Evolutionary conservation across 192 early-diverging fungal species (phyloP).

Genomic region (Bifiguratus adelaidae): DNA sequence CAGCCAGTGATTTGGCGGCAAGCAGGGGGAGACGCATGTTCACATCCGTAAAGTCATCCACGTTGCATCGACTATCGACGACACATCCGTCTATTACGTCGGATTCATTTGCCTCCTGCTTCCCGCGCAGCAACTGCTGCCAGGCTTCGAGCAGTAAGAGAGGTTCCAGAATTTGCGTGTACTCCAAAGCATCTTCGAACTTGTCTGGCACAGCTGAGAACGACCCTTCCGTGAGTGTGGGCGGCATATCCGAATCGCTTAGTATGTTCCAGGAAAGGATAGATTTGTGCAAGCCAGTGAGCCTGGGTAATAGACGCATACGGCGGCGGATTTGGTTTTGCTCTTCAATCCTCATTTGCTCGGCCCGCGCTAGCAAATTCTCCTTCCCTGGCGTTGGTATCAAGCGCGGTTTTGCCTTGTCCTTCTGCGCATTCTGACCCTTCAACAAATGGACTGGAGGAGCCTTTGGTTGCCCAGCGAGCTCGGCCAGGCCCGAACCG

Average conservation of each 20-base stretch:
- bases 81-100: constrained; percentile 28
- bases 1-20: constrained; percentile 26
- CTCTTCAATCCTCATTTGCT: constrained; percentile 20
- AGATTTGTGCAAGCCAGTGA: constrained; percentile 41
- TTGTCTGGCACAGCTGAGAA: constrained; percentile 39
- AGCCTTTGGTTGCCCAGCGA: neutral
- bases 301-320: constrained; percentile 22
- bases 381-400: neutral
- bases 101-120: constrained; percentile 45
- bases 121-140: constrained; percentile 65
- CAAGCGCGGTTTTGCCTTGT: neutral
- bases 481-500: neutral
- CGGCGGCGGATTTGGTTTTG: constrained; percentile 3
- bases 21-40: constrained; percentile 32
- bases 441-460: neutral
- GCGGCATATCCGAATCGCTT: constrained; percentile 40
- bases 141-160: constrained; percentile 77
- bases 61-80: constrained; percentile 40
- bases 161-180: constrained; percentile 64
- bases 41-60: constrained; percentile 70
- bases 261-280: constrained; percentile 53
- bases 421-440: neutral
- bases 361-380: constrained; percentile 3
- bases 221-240: constrained; percentile 10
- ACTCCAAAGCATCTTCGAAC: constrained; percentile 49